Percentiles rank a stretch among this genome's conserved stretches.
These are phyloP conservation scores for Fusarium albidum DNA, from an alignment of 2,329 filamentous ascomycete species.

Conservation along the genomic window DNA sequence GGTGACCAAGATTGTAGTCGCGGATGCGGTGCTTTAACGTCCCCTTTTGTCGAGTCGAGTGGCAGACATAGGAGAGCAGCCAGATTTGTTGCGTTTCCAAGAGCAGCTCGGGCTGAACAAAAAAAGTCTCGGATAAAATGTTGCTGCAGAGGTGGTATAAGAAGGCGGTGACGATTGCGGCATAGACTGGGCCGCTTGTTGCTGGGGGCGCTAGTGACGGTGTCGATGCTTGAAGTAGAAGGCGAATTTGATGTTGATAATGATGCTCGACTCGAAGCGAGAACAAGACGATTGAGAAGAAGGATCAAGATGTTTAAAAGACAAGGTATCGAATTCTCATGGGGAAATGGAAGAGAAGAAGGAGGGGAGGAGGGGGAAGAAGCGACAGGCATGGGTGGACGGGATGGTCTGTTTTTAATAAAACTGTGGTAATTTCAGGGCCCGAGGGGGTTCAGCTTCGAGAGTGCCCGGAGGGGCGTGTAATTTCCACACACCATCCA, in stretches of 20 bases:
- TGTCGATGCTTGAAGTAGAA: constrained; percentile 7
- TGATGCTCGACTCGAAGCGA: constrained; percentile 24
- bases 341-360: constrained; percentile 28
- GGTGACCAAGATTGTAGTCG: constrained; percentile 26
- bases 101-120: constrained; percentile 17
- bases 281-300: constrained; percentile 15
- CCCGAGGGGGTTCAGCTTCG: constrained; percentile 29
- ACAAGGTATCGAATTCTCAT: constrained; percentile 37
- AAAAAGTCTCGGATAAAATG: constrained; percentile 26
- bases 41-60: constrained; percentile 31
- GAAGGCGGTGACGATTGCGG: constrained; percentile 39
- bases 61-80: constrained; percentile 35
- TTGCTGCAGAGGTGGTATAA: constrained; percentile 29
- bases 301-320: constrained; percentile 29
- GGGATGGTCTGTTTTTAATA: constrained; percentile 44
- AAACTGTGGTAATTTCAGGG: constrained; percentile 41
- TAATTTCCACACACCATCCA: background rate
- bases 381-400: constrained; percentile 37
- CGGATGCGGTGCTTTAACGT: constrained; percentile 38
- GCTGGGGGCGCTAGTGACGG: constrained; percentile 30
- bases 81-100: constrained; percentile 14
- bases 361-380: constrained; percentile 40
- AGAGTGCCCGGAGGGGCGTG: constrained; percentile 27
- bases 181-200: constrained; percentile 35
- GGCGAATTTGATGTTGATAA: constrained; percentile 9